Evolutionary conservation across 371 early-diverging fungal species (phyloP), one percentile per base, ranked within the genome.

Genomic region (Phascolomyces articulosus): DNA sequence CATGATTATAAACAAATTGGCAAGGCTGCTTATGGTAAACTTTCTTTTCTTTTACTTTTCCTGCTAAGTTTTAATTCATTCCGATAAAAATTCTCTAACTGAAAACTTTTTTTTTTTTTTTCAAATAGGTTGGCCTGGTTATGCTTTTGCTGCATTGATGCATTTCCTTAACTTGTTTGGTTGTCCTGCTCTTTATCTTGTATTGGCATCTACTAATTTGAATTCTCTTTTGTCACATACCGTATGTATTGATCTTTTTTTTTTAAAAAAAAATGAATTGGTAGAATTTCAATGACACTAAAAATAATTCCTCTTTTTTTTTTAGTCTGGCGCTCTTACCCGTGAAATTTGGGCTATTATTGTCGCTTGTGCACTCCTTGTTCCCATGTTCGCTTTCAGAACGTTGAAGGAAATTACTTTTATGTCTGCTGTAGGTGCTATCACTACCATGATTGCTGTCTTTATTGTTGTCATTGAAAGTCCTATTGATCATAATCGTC

Each of bases 341-440:
- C 44, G 48, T 8, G 26, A 60, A 44, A 71, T 64, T 18, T 92
- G 91, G 91, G 87, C 88, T 65, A 77, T 86, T 55, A 72, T 95
- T 28, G 78, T 86, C 28, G 85, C 87, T 38, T 67, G 82, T 24
- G 63, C 90, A 31, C 83, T 95, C 65, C 79, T 87, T 69, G 72
- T 93, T 27, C 94, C 94, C 7, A 87, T 91, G 49, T 78, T 93
- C 18, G 34, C 83, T 8, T 79, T 90, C 34, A 91, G 87, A 74
- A 87, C 92, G 8, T 80, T 95, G 75, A 87, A 86, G 55, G 95
- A 95, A 71, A 87, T 92, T 31, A 91, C 92, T 20, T 71, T 86
- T 53, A 62, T 89, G 29, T 67, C 80, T 59, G 72, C 75, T 24
- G 54, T 77, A 54, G 79, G 80, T 73, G 73, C 78, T 71, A 11